These are phyloP conservation scores for Didymella segeticola DNA, from an alignment of 2,329 filamentous ascomycete species.

Conservation along the genomic window DNA sequence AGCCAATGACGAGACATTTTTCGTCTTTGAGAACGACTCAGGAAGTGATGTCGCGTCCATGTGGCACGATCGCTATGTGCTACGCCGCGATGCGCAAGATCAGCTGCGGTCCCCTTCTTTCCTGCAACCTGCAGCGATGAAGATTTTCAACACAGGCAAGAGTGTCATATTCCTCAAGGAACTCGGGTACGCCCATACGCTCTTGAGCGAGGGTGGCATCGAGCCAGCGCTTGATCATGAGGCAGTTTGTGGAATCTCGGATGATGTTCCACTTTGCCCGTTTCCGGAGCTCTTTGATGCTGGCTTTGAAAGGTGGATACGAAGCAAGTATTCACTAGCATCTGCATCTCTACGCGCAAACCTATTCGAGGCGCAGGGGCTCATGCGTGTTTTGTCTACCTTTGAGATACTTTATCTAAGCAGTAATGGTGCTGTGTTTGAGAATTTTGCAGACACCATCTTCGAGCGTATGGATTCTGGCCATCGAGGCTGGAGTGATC, in stretches of 20 bases:
- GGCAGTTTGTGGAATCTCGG: conserved; percentile 58
- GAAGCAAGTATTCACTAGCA: conserved; percentile 74
- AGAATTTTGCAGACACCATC: conserved; percentile 70
- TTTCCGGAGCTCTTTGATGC: conserved; percentile 77
- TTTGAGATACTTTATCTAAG: conserved; percentile 79
- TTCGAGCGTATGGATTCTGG: conserved; percentile 76
- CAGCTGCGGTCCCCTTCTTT: conserved; percentile 75
- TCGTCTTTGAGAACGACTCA: conserved; percentile 68
- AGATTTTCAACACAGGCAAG: conserved; percentile 87
- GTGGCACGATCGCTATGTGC: conserved; percentile 77
- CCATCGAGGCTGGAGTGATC: conserved; percentile 74
- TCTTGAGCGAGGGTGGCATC: conserved; percentile 4
- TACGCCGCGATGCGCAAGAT: conserved; percentile 68
- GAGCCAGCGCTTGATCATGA: conserved; percentile 61
- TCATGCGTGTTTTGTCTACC: conserved; percentile 69
- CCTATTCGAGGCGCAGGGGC: conserved; percentile 72
- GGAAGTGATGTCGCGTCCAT: conserved; percentile 68
- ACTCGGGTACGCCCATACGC: conserved; percentile 61
- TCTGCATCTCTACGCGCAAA: conserved; percentile 69
- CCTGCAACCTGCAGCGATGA: conserved; percentile 70
- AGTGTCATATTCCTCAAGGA: conserved; percentile 83
- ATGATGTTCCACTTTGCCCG: conserved; percentile 61
- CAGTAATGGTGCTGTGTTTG: conserved; percentile 72
- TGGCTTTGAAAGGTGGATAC: conserved; percentile 78
- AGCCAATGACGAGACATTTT: conserved; percentile 73